phyloP scores from a whole-genome alignment of 495 filamentous ascomycete genomes.

The Penicillium lividum region DNA sequence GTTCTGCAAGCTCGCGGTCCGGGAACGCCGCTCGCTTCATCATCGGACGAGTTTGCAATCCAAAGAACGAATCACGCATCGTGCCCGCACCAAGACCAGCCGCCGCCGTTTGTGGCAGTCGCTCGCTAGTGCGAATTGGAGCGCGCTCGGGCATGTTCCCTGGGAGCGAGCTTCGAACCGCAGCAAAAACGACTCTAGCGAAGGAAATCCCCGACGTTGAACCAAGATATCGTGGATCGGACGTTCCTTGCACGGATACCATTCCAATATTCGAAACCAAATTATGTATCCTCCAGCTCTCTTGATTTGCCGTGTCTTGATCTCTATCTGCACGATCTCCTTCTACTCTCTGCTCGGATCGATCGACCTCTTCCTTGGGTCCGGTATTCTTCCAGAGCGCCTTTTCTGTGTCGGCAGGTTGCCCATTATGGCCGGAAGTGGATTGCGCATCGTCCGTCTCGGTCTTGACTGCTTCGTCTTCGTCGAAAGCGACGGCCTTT shows the following conservation, averaged over 20 bases:
- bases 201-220: conserved; percentile 93
- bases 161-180: conserved; percentile 80
- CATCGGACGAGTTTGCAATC: conserved; percentile 83
- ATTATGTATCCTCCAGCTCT: conserved; percentile 66
- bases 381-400: conserved; percentile 21
- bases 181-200: conserved; percentile 90
- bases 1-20: conserved; percentile 66
- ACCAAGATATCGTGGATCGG: conserved; percentile 78
- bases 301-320: conserved; percentile 47
- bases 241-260: conserved; percentile 73
- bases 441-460: conserved; percentile 34
- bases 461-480: conserved; percentile 45
- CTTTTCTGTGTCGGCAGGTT: conserved; percentile 25
- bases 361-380: conserved; percentile 28
- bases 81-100: conserved; percentile 60
- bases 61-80: conserved; percentile 95
- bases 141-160: conserved; percentile 59
- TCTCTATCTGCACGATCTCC: conserved; percentile 25
- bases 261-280: conserved; percentile 75
- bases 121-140: conserved; percentile 49
- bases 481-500: conserved; percentile 75
- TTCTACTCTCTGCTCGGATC: conserved; percentile 38
- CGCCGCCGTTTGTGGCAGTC: conserved; percentile 43
- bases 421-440: conserved; percentile 16
- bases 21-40: conserved; percentile 87